A percentile compares a stretch with the other conserved stretches of the same genome.
Conservation (phyloP, 768 basidiomycete species). For the Mycena rosella region DNA sequence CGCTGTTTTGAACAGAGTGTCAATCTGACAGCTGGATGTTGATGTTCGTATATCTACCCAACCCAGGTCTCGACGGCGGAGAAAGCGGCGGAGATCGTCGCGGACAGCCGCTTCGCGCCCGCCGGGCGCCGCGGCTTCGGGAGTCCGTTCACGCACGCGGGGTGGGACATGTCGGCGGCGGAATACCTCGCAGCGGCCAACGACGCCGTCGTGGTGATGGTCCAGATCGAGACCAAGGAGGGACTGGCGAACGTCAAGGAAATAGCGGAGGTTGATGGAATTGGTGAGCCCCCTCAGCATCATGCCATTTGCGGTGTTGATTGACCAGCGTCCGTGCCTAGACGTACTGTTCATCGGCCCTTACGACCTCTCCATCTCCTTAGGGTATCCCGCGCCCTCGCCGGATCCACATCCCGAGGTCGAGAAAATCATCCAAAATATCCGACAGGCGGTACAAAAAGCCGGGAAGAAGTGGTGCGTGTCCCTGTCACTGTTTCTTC, state of each 20-base stretch:
- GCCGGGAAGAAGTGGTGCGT: slow-evolving; percentile 75
- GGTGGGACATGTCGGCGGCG: slow-evolving; percentile 64
- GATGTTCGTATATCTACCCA: too few species aligned
- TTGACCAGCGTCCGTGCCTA: slow-evolving; percentile 21
- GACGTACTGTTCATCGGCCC: slow-evolving; percentile 75
- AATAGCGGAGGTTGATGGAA: slow-evolving; percentile 72
- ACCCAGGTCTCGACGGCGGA: slow-evolving; percentile 71
- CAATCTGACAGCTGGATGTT: too few species aligned
- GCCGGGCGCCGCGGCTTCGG: slow-evolving; percentile 74
- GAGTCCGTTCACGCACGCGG: slow-evolving; percentile 69
- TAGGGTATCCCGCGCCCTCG: slow-evolving; percentile 70
- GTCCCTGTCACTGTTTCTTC: too few species aligned
- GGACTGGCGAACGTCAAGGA: slow-evolving; percentile 69
- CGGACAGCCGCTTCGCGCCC: slow-evolving; percentile 74
- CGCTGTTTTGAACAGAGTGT: slow-evolving; percentile 29
- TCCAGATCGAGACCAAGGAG: slow-evolving; percentile 77
- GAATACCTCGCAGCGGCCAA: slow-evolving; percentile 72
- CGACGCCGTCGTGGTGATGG: slow-evolving; percentile 65
- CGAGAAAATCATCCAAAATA: slow-evolving; percentile 68
- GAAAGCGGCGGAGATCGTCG: slow-evolving; percentile 68
- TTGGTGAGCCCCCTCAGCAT: slow-evolving; percentile 55
- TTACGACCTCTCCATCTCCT: slow-evolving; percentile 73
- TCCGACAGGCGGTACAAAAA: slow-evolving; percentile 62
- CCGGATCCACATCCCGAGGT: slow-evolving; percentile 76
- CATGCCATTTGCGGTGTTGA: background rate